A percentile compares a stretch with the other conserved stretches of the same genome.
Evolutionary conservation across 2,329 filamentous ascomycete genomes (phyloP).

Genomic region (Rutstroemia sp.): DNA sequence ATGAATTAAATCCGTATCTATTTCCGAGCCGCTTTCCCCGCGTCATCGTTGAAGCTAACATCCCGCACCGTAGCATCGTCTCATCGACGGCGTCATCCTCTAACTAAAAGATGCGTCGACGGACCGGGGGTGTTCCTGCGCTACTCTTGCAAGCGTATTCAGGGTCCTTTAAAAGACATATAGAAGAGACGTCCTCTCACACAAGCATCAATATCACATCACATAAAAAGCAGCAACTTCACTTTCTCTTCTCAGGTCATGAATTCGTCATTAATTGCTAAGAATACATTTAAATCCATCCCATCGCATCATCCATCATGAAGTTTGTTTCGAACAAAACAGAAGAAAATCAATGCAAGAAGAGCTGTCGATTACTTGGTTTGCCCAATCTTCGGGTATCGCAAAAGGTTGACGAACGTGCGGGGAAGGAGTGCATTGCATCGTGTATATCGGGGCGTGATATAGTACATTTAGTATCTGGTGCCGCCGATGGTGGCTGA

Average conservation of each 20-base stretch:
- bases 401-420: background rate
- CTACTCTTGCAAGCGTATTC: too few relatives aligned
- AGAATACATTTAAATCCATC: background rate
- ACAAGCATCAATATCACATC: background rate
- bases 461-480: conserved; percentile 9
- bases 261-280: background rate
- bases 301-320: background rate
- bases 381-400: background rate
- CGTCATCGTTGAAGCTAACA: too few relatives aligned
- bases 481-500: conserved; percentile 45
- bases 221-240: background rate
- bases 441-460: too few relatives aligned
- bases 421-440: too few relatives aligned
- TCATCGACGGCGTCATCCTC: too few relatives aligned
- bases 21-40: too few relatives aligned
- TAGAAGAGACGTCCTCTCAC: too few relatives aligned
- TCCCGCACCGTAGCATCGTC: too few relatives aligned
- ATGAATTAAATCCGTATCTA: too few relatives aligned
- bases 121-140: too few relatives aligned
- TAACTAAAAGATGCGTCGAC: too few relatives aligned
- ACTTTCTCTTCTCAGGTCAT: background rate
- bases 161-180: too few relatives aligned
- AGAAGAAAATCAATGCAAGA: background rate
- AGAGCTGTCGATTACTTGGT: background rate
- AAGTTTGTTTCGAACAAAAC: background rate